Conservation (phyloP, 2,329 filamentous ascomycete genomes). For the Alternaria solani region DNA sequence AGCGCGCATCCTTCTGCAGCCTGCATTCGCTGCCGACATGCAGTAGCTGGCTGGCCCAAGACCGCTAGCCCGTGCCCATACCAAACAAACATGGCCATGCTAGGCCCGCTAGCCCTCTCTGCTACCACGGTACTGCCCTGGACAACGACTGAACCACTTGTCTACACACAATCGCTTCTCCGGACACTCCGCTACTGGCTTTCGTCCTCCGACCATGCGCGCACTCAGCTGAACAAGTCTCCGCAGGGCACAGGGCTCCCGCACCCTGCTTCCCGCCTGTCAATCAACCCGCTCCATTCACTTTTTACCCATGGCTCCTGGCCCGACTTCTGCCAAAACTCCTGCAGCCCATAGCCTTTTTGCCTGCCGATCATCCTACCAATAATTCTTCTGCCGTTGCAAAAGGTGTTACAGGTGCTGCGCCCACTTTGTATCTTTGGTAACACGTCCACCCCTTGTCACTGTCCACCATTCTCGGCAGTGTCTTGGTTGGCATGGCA, state of each 20-base stretch:
- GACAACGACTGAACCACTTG: background rate
- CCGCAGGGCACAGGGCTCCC: background rate
- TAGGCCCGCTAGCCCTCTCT: slow-evolving; percentile 3
- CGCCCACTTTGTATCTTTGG: slow-evolving; percentile 4
- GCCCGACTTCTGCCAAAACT: slow-evolving; percentile 8
- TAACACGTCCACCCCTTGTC: slow-evolving; percentile 7
- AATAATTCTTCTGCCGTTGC: slow-evolving; percentile 1
- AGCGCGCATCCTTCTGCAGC: slow-evolving; percentile 13
- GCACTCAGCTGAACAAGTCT: background rate
- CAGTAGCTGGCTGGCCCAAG: background rate
- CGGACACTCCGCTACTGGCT: background rate
- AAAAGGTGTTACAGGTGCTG: slow-evolving; percentile 7
- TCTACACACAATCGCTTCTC: background rate
- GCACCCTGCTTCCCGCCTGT: slow-evolving; percentile 1
- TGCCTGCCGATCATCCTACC: slow-evolving; percentile 1
- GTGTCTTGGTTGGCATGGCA: slow-evolving; percentile 1
- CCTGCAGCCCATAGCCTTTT: slow-evolving; percentile 7
- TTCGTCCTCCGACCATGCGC: background rate
- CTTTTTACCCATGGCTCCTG: background rate
- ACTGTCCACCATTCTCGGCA: background rate
- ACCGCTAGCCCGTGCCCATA: slow-evolving; percentile 3
- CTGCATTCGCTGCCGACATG: slow-evolving; percentile 11
- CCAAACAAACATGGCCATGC: slow-evolving; percentile 4
- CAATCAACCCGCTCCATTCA: background rate
- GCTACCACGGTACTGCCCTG: background rate